These are phyloP conservation scores for Candida sphagnicola DNA, from an alignment of 805 yeast genomes.

Conservation along the genomic window DNA sequence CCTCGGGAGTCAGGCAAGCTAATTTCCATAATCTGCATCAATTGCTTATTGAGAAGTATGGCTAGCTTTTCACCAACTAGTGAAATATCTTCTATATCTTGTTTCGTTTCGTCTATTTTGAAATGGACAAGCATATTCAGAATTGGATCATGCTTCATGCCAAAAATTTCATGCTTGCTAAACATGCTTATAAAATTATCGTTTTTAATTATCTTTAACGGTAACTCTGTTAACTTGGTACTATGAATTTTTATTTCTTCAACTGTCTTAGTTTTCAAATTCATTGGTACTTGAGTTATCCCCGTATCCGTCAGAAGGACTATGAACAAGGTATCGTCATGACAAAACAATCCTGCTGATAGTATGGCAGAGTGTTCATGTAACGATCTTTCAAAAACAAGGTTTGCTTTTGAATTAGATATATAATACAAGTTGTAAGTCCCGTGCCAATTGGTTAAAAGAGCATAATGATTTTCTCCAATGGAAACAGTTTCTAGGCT, in stretches of 20 bases:
- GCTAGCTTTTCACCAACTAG: constrained; percentile 6
- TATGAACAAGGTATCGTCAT: constrained; percentile 11
- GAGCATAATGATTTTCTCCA: constrained; percentile 1
- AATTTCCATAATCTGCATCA: constrained; percentile 1
- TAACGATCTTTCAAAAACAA: not conserved
- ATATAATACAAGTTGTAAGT: constrained; percentile 8
- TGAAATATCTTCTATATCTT: constrained; percentile 10
- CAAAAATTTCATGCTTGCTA: constrained; percentile 9
- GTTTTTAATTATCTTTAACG: constrained; percentile 11
- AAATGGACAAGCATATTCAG: constrained; percentile 6
- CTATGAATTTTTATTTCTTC: constrained; percentile 2
- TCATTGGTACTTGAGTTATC: constrained; percentile 9
- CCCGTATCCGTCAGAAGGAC: constrained; percentile 13
- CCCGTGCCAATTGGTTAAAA: constrained; percentile 15
- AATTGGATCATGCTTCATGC: constrained; percentile 7
- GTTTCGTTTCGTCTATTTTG: not conserved
- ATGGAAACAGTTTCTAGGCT: not conserved
- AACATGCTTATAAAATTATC: constrained; percentile 8
- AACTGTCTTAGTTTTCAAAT: constrained; percentile 5
- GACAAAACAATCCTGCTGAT: constrained; percentile 11
- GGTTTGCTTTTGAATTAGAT: constrained; percentile 4
- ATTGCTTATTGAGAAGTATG: not conserved
- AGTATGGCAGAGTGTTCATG: constrained; percentile 7
- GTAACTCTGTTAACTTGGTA: constrained; percentile 9
- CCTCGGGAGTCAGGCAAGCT: constrained; percentile 8